These are phyloP conservation scores for Thalassiosira oceanica DNA, from an alignment of 352 stramenopile genomes.

Conservation along the genomic window DNA sequence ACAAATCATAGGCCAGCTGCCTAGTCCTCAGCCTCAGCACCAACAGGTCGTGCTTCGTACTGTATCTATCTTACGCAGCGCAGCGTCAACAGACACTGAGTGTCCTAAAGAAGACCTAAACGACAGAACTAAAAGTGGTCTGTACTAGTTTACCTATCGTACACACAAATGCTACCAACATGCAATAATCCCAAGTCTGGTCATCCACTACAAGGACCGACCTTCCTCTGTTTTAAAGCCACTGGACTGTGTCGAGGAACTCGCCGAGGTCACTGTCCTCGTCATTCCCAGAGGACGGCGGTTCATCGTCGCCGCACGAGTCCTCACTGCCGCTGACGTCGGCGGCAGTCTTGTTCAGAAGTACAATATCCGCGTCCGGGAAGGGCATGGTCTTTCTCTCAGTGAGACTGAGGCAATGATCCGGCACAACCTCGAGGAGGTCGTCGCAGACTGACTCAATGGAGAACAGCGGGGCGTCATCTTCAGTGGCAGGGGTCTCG, in stretches of 20 bases:
- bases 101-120: too few relatives aligned
- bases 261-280: conserved; percentile 50
- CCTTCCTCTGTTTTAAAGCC: conserved; percentile 40
- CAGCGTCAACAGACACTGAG: too few relatives aligned
- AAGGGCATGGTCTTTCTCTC: conserved; percentile 33
- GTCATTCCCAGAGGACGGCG: conserved; percentile 25
- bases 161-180: background rate
- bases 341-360: background rate
- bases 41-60: too few relatives aligned
- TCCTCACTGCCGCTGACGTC: background rate
- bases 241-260: conserved; percentile 72
- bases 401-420: conserved; percentile 36
- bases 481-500: too few relatives aligned
- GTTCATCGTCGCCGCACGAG: background rate
- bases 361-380: conserved; percentile 9
- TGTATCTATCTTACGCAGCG: too few relatives aligned
- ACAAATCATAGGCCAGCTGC: too few relatives aligned
- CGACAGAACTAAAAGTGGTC: too few relatives aligned
- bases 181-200: background rate
- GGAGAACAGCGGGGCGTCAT: conserved; percentile 22
- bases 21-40: too few relatives aligned
- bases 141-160: too few relatives aligned
- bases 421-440: conserved; percentile 44
- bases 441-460: conserved; percentile 49
- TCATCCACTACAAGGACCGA: background rate